phyloP scores from a whole-genome alignment of 2,329 filamentous ascomycete species.

The Chrysoporthe deuterocubensis region DNA sequence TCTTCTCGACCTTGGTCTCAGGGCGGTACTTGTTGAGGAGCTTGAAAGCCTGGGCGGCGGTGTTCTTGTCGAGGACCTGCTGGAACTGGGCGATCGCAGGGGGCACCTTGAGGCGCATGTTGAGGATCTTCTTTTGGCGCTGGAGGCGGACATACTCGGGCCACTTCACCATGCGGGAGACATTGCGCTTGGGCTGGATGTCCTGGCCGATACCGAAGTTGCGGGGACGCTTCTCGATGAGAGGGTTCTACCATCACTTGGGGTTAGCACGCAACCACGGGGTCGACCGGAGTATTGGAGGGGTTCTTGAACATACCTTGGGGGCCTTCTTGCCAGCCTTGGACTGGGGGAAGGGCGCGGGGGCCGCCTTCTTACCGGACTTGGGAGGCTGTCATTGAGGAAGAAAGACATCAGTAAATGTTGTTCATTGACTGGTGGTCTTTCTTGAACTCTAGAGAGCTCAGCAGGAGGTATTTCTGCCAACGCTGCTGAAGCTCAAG shows the following conservation, averaged over 20 bases:
- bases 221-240: conserved; percentile 95
- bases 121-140: conserved; percentile 92
- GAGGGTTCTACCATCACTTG: conserved; percentile 77
- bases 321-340: conserved; percentile 96
- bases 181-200: conserved; percentile 94
- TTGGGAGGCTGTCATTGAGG: conserved; percentile 99
- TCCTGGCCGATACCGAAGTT: conserved; percentile 99
- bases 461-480: conserved; percentile 60
- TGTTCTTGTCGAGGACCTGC: conserved; percentile 95
- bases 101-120: conserved; percentile 97
- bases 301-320: conserved; percentile 72
- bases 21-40: conserved; percentile 99
- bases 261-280: conserved; percentile 30
- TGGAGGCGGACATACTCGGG: conserved; percentile 99
- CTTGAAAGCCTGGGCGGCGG: conserved; percentile 96
- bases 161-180: conserved; percentile 99
- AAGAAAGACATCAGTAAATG: conserved; percentile 97
- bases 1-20: conserved; percentile 99
- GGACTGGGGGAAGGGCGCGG: conserved; percentile 93
- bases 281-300: not conserved
- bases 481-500: conserved; percentile 60
- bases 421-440: conserved; percentile 74
- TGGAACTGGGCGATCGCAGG: conserved; percentile 97
- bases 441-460: conserved; percentile 95
- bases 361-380: conserved; percentile 94